Percentiles rank a stretch among this genome's conserved stretches.
Conservation (phyloP, 805 yeast species). For the Wickerhamomyces kurtzmanii region DNA sequence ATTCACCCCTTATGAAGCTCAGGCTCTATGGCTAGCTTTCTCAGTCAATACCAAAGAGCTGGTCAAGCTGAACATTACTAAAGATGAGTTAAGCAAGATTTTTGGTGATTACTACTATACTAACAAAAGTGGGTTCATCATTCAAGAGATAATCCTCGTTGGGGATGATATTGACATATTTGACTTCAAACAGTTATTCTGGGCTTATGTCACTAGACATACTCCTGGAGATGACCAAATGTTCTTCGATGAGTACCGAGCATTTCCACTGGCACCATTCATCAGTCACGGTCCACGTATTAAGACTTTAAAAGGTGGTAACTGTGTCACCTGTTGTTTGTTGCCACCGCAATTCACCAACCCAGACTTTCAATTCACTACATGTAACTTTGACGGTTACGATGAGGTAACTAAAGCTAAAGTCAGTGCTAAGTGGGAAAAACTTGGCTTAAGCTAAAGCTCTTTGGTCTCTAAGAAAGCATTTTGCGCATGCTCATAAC, state of each 20-base stretch:
- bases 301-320: slow-evolving; percentile 13
- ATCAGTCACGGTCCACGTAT: slow-evolving; percentile 6
- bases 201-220: slow-evolving; percentile 20
- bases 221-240: slow-evolving; percentile 15
- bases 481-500: too few species aligned
- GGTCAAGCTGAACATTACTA: slow-evolving; percentile 10
- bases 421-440: slow-evolving; percentile 4
- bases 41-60: slow-evolving; percentile 13
- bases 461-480: too few species aligned
- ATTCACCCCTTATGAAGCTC: slow-evolving; percentile 18
- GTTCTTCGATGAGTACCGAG: slow-evolving; percentile 8
- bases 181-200: slow-evolving; percentile 14
- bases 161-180: slow-evolving; percentile 20
- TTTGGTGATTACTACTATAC: slow-evolving; percentile 12
- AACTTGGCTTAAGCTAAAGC: too few species aligned
- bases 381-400: slow-evolving; percentile 12
- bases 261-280: slow-evolving; percentile 18
- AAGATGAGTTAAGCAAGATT: slow-evolving; percentile 10
- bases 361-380: slow-evolving; percentile 10
- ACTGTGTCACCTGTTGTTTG: slow-evolving; percentile 16
- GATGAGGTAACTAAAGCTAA: slow-evolving; percentile 1
- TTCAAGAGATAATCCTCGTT: slow-evolving; percentile 17
- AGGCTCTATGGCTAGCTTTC: slow-evolving; percentile 16
- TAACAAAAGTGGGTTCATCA: slow-evolving; percentile 9
- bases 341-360: slow-evolving; percentile 11